Conservation (phyloP, 2,329 filamentous ascomycete genomes). For the Hansfordia pulvinata region DNA sequence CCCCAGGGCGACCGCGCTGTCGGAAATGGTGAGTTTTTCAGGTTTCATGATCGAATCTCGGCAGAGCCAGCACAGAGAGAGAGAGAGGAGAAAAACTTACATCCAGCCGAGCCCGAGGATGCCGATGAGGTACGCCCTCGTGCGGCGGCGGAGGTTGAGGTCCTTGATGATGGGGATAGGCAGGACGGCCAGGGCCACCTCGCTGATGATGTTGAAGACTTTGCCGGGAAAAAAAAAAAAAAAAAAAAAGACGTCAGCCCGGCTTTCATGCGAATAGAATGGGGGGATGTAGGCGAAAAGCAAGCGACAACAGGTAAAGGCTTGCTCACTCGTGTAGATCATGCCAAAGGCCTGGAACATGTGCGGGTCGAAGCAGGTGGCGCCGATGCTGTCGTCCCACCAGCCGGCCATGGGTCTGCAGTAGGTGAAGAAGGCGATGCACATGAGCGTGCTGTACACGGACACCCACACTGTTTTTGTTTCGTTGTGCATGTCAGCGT, state of each 20-base stretch:
- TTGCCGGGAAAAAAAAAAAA: background rate
- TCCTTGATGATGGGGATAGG: background rate
- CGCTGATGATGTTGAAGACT: background rate
- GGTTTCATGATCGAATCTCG: too few relatives aligned
- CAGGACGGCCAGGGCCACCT: background rate
- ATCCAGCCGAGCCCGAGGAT: background rate
- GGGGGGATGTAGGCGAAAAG: too few relatives aligned
- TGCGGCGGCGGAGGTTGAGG: background rate
- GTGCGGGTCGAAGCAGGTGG: constrained; percentile 5
- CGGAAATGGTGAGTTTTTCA: too few relatives aligned
- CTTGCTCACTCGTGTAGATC: constrained; percentile 5
- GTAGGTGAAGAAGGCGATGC: constrained; percentile 7
- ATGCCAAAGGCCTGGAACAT: constrained; percentile 10
- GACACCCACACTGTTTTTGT: constrained; percentile 7
- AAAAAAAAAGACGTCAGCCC: too few relatives aligned
- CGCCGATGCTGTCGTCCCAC: constrained; percentile 4
- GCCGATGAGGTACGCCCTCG: background rate
- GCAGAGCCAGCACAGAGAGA: too few relatives aligned
- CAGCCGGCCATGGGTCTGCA: constrained; percentile 8
- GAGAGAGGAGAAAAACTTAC: background rate
- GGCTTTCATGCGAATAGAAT: too few relatives aligned
- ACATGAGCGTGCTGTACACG: constrained; percentile 8
- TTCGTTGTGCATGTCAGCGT: too few relatives aligned
- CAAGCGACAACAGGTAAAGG: constrained; percentile 9
- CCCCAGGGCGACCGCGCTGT: constrained; percentile 23